Base-by-base conservation (phyloP, 2,329 filamentous ascomycete genomes). In the Tothia fuscella region DNA sequence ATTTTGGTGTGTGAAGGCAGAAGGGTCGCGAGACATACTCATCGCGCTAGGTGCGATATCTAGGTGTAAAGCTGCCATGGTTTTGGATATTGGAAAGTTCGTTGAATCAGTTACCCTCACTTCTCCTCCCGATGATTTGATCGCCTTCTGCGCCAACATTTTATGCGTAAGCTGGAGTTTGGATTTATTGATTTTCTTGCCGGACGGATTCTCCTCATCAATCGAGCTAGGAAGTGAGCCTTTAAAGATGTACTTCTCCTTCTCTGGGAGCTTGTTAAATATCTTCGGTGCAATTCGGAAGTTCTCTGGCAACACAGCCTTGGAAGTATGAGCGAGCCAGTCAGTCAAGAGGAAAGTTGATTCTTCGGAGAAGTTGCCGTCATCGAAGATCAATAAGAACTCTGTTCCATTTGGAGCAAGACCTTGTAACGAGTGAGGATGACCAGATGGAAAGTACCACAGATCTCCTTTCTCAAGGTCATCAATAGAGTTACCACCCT, bases 381-480 rank as follows among this genome's bases (percentile, higher is more conserved):
- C 66, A 45, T 78, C 74, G 46, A 78, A 78, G 34, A 80, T 66
- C 29, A 80, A 64, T 2, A 81, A 61, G 51, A 80, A 80, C 46
- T 79, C 74, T 2, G 71, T 74, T 21, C 76, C 82, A 34, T 82
- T 79, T 20, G 71, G 65, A 32, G 74, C 70, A 2, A 87, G 63
- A 0, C 80, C 82, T 58, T 87, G 82, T 2, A 88, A 71, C 0
- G 80, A 84, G 57, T 88, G 82, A 9, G 82, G 82, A 25, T 86
- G 72, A 5, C 82, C 82, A 9, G 77, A 76, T 17, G 82, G 82
- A 61, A 88, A 88, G 53, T 84, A 88, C 82, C 81, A 88, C 5
- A 88, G 59, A 52, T 88, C 83, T 4, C 83, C 83, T 53, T 82
- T 78, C 53, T 76, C 71, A 17, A 88, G 61, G 53, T 88, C 82